Evolutionary conservation across 495 filamentous ascomycete genomes (phyloP), one percentile per base, ranked within the genome.

Genomic region (Aspergillus egyptiacus): DNA sequence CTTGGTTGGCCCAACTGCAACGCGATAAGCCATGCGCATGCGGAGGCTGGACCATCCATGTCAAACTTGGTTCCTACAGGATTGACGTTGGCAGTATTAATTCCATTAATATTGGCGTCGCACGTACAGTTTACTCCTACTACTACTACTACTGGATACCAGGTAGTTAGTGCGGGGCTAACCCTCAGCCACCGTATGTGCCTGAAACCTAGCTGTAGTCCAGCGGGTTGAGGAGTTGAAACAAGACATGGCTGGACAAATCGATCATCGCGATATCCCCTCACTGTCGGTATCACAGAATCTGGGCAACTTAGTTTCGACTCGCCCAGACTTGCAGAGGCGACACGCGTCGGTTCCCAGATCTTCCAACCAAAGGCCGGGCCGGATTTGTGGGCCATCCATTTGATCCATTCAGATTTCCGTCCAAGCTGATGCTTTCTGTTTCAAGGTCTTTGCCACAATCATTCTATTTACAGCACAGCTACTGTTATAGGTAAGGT

Each of bases 271-370:
- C 24, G 33, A 38, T 30, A 25, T 38, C 22, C 33, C 34, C 34
- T 39, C 45, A 38, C 6, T 22, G 35, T n/a, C n/a, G n/a, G n/a
- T 37, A 37, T 31, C 28, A 23, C 41, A 32, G n/a, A 13, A 24
- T 39, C 14, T 39, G 13, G 36, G 6, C 20, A 39, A 25, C n/a
- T n/a, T n/a, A n/a, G 17, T 31, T 28, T 28, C 49, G 28, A 50
- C 44, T 45, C 7, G 24, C 34, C 48, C 35, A 22, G 33, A 50
- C 37, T 50, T 27, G 15, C 43, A 19, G 14, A 48, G 46, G 43
- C 55, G 58, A 61, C 58, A 61, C 58, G 58, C 58, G 58, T n/a
- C n/a, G n/a, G n/a, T 61, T 58, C 17, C 23, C 18, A 27, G 18
- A 25, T 3, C 9, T 31, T 31, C 28, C 28, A 31, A 13, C 2